Evolutionary conservation across 345 rosid genomes (phyloP), one percentile per base, ranked within the genome.

Genomic region (Draba incana): DNA sequence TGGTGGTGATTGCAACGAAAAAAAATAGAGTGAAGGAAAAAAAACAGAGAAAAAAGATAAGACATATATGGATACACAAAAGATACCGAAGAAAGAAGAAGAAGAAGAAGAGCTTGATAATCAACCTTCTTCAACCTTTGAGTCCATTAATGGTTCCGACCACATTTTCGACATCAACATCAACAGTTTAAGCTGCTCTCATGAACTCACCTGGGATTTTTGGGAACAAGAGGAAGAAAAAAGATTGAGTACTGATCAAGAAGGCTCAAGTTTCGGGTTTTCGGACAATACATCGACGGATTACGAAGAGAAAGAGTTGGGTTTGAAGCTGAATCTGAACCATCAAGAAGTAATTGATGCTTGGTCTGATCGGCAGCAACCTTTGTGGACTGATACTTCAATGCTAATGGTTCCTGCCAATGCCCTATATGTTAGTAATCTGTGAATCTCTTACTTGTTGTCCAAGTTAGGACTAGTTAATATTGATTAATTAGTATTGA

Each of bases 341-440:
- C 87, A 90, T 80, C 85, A 87, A 77, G 81, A 85, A 38, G 90
- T 84, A 9, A 66, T 90, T 73, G 85, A 83, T 69, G 90, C 92
- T 16, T 87, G 93, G 91, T 84, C 80, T 30, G 86, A 87, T 66
- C 81, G 80, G 2, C 68, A 84, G 11, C 49, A 67, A 16, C 51
- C 84, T 9, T 75, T 80, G 5, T 78, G 71, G 85, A 77, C 83
- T 8, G 78, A 79, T 48, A 71, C 65, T 58, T 68, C 13, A 49
- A 62, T 23, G 57, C 37, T 13, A 79, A 55, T 38, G 58, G 61
- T 75, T 66, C 73, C 81, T n/a, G 62, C 13, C 63, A 57, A 30
- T 70, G 79, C 77, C 53, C 4, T 47, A 57, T 83, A 84, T 73
- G 91, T 88, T 27, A 79, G 91, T 85, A 30, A 15, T 2, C 20